phyloP scores from a whole-genome alignment of 768 basidiomycete species.

The Russula earlei region DNA sequence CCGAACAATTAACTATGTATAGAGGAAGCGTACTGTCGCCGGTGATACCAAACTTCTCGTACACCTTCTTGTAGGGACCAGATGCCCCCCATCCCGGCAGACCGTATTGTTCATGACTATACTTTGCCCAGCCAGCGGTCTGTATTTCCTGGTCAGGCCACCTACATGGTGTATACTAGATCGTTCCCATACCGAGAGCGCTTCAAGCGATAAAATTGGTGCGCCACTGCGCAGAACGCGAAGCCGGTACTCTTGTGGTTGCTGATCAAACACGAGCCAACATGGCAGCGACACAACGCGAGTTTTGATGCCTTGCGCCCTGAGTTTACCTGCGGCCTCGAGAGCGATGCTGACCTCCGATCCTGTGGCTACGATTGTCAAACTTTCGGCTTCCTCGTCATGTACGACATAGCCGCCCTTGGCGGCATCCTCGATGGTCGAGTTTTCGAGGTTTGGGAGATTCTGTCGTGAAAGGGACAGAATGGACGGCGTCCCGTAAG shows the following conservation, averaged over 20 bases:
- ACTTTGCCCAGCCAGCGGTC: constrained; percentile 82
- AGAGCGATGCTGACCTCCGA: constrained; percentile 84
- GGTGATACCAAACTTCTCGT: constrained; percentile 84
- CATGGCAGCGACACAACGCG: constrained; percentile 85
- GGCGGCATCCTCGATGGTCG: constrained; percentile 71
- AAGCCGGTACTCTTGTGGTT: constrained; percentile 69
- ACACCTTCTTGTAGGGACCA: constrained; percentile 83
- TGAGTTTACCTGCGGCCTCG: constrained; percentile 77
- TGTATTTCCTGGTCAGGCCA: constrained; percentile 14
- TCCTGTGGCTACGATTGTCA: constrained; percentile 85
- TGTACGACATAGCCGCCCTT: constrained; percentile 87
- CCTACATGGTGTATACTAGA: neutral
- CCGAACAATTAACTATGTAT: neutral
- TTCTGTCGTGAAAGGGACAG: constrained; percentile 82
- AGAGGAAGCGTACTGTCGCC: constrained; percentile 45
- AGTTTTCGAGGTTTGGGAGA: constrained; percentile 85
- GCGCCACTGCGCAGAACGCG: constrained; percentile 83
- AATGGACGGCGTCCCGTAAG: constrained; percentile 72
- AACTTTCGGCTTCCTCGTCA: constrained; percentile 69
- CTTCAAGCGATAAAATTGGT: constrained; percentile 85
- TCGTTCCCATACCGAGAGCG: constrained; percentile 42
- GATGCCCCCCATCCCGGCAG: constrained; percentile 76
- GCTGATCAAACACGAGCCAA: constrained; percentile 81
- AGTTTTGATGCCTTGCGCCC: constrained; percentile 65
- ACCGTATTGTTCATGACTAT: constrained; percentile 85